phyloP scores from a whole-genome alignment of 139 green algal genomes.

The Pseudopediastrum boryanum region DNA sequence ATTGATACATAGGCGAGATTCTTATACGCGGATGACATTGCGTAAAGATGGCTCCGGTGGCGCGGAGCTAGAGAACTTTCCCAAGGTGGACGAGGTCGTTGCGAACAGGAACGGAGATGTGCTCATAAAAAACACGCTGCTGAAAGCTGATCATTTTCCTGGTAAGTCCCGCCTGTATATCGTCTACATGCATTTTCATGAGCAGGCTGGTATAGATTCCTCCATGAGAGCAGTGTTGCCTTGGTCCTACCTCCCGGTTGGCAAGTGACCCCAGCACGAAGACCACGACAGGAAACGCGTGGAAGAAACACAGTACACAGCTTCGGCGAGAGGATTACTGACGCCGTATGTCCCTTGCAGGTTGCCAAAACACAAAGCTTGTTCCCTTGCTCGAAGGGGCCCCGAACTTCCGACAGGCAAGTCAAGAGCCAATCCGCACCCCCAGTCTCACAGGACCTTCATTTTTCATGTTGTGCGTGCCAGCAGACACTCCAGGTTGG shows the following conservation, averaged over 20 bases:
- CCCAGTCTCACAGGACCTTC: too few relatives aligned
- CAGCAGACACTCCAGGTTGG: too few relatives aligned
- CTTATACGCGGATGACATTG: slow-evolving; percentile 35
- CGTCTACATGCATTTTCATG: too few relatives aligned
- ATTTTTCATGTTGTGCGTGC: not conserved
- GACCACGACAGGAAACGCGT: not conserved
- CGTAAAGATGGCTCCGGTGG: not conserved
- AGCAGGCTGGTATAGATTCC: not conserved
- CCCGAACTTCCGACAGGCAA: slow-evolving; percentile 93
- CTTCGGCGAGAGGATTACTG: not conserved
- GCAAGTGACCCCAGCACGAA: not conserved
- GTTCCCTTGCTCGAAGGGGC: slow-evolving; percentile 86
- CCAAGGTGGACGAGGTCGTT: slow-evolving; percentile 66
- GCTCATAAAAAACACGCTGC: slow-evolving; percentile 85
- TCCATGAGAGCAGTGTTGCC: not conserved
- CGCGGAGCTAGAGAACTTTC: not conserved
- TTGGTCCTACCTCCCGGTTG: not conserved
- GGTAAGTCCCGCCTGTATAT: slow-evolving; percentile 36
- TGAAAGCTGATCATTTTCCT: slow-evolving; percentile 93
- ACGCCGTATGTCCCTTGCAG: slow-evolving; percentile 41
- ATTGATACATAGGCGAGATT: too few relatives aligned
- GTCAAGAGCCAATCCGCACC: too few relatives aligned
- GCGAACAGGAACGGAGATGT: slow-evolving; percentile 70
- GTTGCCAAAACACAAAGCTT: slow-evolving; percentile 95
- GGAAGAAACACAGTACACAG: not conserved